Evolutionary conservation across 495 filamentous ascomycete genomes (phyloP).

Genomic region (Trichoderma asperelloides): DNA sequence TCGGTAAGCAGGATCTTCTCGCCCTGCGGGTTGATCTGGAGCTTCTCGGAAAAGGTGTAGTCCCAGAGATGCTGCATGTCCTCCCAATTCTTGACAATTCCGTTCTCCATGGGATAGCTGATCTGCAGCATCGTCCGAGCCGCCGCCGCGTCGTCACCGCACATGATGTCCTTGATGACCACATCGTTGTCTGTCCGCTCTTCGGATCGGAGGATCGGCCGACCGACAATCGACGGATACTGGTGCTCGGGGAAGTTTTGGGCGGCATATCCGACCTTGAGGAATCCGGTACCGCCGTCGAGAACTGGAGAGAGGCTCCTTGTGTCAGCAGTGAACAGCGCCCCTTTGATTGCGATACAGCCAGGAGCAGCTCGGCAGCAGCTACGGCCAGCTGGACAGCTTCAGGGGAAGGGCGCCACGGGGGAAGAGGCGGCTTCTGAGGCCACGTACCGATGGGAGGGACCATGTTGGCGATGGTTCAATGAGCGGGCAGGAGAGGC

Average conservation of each 20-base stretch:
- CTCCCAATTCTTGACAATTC: conserved; percentile 98
- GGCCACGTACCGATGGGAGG: conserved; percentile 12
- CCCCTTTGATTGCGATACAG: no score
- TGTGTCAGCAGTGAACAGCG: conserved; percentile 4
- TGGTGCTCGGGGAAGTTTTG: conserved; percentile 99
- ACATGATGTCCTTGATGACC: conserved; percentile 97
- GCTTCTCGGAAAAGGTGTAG: conserved; percentile 95
- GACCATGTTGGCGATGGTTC: conserved; percentile 10
- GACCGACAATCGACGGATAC: conserved; percentile 96
- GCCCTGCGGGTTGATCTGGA: conserved; percentile 81
- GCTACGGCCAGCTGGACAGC: not conserved
- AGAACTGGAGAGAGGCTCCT: conserved; percentile 57
- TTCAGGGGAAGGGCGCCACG: not conserved
- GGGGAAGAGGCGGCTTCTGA: conserved; percentile 16
- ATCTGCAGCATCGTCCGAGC: conserved; percentile 96
- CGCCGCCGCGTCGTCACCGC: conserved; percentile 93
- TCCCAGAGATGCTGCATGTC: conserved; percentile 99
- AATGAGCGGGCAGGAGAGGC: not conserved
- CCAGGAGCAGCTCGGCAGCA: not conserved
- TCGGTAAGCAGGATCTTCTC: conserved; percentile 98
- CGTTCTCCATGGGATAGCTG: conserved; percentile 98
- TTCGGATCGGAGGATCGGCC: conserved; percentile 93
- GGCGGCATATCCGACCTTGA: conserved; percentile 97
- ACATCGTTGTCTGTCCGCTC: conserved; percentile 56
- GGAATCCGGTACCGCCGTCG: conserved; percentile 99